A percentile compares a stretch with the other conserved stretches of the same genome.
These are phyloP conservation scores for Populus ilicifolia DNA, from an alignment of 345 rosid species.

Conservation along the genomic window DNA sequence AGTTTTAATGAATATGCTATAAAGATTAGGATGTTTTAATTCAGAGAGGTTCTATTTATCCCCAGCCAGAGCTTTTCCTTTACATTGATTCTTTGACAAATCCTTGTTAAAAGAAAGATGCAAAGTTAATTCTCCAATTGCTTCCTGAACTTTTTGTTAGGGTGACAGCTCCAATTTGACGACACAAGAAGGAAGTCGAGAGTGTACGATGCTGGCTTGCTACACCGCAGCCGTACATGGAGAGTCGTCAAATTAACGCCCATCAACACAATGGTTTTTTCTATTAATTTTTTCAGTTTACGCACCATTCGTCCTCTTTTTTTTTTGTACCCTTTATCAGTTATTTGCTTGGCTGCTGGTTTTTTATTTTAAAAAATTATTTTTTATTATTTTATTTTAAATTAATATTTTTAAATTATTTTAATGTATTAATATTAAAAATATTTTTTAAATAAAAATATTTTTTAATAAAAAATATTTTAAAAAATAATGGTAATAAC, in stretches of 20 bases:
- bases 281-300: too few species aligned
- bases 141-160: not conserved
- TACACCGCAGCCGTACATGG: not conserved
- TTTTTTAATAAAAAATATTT: rapidly evolving
- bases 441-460: too few species aligned
- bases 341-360: rapidly evolving
- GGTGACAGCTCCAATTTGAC: not conserved
- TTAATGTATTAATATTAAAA: too few species aligned
- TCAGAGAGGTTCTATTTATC: not conserved
- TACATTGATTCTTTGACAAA: conserved; percentile 11
- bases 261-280: too few species aligned
- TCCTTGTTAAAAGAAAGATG: conserved; percentile 2
- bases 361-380: too few species aligned
- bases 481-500: rapidly evolving
- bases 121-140: not conserved
- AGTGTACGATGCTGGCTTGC: not conserved
- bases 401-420: too few species aligned
- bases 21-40: conserved; percentile 5
- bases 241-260: not conserved
- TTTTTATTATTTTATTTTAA: too few species aligned
- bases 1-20: not conserved
- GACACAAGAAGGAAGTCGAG: not conserved
- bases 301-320: too few species aligned
- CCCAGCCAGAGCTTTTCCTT: not conserved
- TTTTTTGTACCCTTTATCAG: too few species aligned